Base-by-base conservation (phyloP, 345 rosid genomes). In the Ricinus communis region DNA sequence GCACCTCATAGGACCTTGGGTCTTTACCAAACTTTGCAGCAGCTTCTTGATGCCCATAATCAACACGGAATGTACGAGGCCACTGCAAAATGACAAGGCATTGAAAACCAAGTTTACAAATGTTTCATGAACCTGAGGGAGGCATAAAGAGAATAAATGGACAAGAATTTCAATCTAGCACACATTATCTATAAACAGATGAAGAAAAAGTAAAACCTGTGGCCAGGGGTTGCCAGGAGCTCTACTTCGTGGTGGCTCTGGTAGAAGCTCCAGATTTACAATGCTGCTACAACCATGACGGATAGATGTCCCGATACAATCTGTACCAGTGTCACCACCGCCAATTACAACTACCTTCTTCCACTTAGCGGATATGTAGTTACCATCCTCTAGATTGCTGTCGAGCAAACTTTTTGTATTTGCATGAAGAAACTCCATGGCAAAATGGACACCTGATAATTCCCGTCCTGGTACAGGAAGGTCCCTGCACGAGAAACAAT, bases 201-300 rank as follows among this genome's bases (percentile, higher is more conserved):
- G 6, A 43, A 15, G 12, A 36, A 43, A 18, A 59, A 14, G 36
- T 46, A 70, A 65, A 69, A 95, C 99, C 97, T 96, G 99, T 41
- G 99, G 99, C 99, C 99, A 96, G n/a, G 98, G 99, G 84, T 96
- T 96, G 76, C 97, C 97, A 24, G 96, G 89, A 68, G 96, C 98
- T 82, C 99, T 87, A 4, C 81, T 78, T 73, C 41, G 65, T 18
- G 99, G 98, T 43, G 99, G 98, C 82, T 88, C 87, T 49, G 99
- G 93, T 66, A 93, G 93, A 72, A 96, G 98, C 86, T 96, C 99
- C 7, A 96, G 82, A 78, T 96, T 96, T 40, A 89, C 85, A 0
- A 96, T 16, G 71, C 77, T 83, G 70, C 59, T 85, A 76, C 99
- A 96, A 33, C 97, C 98, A 77, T 96, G 99, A 19, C 99, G 91